Evolutionary conservation across 495 filamentous ascomycete genomes (phyloP).

Genomic region (Terfezia boudieri): DNA sequence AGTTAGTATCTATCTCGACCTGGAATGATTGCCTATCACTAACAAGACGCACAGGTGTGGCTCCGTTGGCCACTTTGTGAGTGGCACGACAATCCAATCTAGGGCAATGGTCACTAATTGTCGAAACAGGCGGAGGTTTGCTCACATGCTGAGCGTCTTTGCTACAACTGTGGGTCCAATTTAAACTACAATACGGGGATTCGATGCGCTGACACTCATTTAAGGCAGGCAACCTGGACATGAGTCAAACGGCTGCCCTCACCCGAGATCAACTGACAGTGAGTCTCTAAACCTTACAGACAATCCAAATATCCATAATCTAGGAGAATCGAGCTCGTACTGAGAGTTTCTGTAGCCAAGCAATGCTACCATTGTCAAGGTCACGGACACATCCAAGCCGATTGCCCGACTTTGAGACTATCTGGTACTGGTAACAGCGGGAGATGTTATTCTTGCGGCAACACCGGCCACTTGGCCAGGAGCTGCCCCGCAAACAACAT

Average conservation of each 20-base stretch:
- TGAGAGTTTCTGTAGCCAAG: conserved; percentile 36
- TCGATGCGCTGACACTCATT: not conserved
- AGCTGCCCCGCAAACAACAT: conserved; percentile 41
- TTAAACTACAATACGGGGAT: too few species aligned
- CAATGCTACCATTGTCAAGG: conserved; percentile 99
- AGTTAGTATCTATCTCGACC: conserved; percentile 22
- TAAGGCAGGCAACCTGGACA: conserved; percentile 81
- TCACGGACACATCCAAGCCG: conserved; percentile 92
- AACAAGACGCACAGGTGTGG: conserved; percentile 35
- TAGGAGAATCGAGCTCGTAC: not conserved
- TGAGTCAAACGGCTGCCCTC: conserved; percentile 91
- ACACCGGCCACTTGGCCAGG: conserved; percentile 77
- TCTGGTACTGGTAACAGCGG: conserved; percentile 55
- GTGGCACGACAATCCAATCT: not conserved
- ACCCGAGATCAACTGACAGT: conserved; percentile 79
- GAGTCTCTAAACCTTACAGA: conserved; percentile 26
- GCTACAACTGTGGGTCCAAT: conserved; percentile 75
- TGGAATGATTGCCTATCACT: too few species aligned
- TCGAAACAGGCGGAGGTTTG: conserved; percentile 55
- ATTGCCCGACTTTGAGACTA: conserved; percentile 90
- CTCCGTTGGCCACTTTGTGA: conserved; percentile 78
- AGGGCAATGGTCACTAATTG: too few species aligned
- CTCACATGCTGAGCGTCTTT: conserved; percentile 86
- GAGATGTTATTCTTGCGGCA: conserved; percentile 89
- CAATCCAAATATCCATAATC: not conserved